phyloP scores from a whole-genome alignment of 2,329 filamentous ascomycete genomes.

The Ophiosphaerella herpotricha region DNA sequence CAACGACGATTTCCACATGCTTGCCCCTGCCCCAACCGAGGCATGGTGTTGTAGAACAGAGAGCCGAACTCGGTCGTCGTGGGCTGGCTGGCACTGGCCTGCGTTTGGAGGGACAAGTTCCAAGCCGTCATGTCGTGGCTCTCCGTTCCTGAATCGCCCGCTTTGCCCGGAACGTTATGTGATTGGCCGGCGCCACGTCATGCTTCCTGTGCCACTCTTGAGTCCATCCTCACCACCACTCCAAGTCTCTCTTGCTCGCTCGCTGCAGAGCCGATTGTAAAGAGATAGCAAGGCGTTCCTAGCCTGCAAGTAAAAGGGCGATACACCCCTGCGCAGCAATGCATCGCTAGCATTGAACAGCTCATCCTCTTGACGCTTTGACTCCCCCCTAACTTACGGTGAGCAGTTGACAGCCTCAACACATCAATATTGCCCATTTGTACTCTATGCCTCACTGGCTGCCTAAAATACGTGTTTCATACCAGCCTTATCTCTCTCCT shows the following conservation, averaged over 20 bases:
- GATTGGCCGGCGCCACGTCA: constrained; percentile 14
- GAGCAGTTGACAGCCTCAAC: background rate
- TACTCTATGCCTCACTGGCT: too few relatives aligned
- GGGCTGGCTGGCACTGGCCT: constrained; percentile 2
- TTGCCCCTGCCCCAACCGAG: constrained; percentile 37
- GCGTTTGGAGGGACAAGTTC: constrained; percentile 16
- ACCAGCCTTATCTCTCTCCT: background rate
- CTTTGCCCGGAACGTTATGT: constrained; percentile 16
- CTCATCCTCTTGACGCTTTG: background rate
- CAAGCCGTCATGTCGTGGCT: constrained; percentile 18
- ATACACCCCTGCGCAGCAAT: background rate
- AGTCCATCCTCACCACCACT: background rate
- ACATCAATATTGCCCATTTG: too few relatives aligned
- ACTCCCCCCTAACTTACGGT: background rate
- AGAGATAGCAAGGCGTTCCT: background rate
- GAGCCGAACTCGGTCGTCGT: constrained; percentile 36
- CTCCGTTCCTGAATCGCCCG: constrained; percentile 22
- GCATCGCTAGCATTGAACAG: background rate
- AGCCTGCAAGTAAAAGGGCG: background rate
- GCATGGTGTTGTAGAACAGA: constrained; percentile 36
- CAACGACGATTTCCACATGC: constrained; percentile 46
- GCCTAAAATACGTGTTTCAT: background rate
- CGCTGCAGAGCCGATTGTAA: background rate
- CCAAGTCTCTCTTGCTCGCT: background rate
- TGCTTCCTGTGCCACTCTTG: background rate